A percentile compares a stretch with the other conserved stretches of the same genome.
These are phyloP conservation scores for Neocatenulostroma microsporum DNA, from an alignment of 2,329 filamentous ascomycete species.

Conservation along the genomic window DNA sequence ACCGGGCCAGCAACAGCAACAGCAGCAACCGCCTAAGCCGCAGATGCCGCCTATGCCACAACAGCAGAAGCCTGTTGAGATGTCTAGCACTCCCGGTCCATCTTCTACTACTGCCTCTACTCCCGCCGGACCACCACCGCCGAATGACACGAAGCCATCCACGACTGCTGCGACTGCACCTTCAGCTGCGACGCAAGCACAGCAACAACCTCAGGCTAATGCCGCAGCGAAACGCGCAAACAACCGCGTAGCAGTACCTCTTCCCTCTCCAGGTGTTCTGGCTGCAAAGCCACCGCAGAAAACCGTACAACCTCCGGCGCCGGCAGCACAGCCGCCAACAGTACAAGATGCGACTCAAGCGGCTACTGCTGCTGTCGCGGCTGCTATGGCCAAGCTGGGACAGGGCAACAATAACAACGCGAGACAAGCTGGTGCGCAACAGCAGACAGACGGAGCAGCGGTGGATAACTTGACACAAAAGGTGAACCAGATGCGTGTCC, in stretches of 20 bases:
- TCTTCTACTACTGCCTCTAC: slow-evolving; percentile 23
- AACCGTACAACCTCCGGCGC: slow-evolving; percentile 8
- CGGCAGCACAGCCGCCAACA: slow-evolving; percentile 14
- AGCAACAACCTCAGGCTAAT: slow-evolving; percentile 29
- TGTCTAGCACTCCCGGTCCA: slow-evolving; percentile 37
- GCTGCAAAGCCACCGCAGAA: slow-evolving; percentile 18
- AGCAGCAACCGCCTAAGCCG: slow-evolving; percentile 7
- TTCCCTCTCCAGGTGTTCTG: slow-evolving; percentile 39
- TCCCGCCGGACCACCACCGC: slow-evolving; percentile 51
- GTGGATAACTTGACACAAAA: slow-evolving; percentile 66
- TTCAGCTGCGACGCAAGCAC: slow-evolving; percentile 32
- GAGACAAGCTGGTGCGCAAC: too few species aligned
- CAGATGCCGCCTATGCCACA: slow-evolving; percentile 16
- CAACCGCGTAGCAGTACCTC: slow-evolving; percentile 54
- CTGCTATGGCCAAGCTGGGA: slow-evolving; percentile 68
- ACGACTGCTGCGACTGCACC: slow-evolving; percentile 50
- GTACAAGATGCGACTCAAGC: slow-evolving; percentile 57
- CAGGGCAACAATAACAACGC: slow-evolving; percentile 22
- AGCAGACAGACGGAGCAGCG: slow-evolving; percentile 13
- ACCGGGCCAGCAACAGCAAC: slow-evolving; percentile 13
- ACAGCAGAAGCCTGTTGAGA: slow-evolving; percentile 27
- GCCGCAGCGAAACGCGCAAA: slow-evolving; percentile 32
- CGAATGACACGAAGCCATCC: slow-evolving; percentile 61
- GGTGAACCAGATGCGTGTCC: slow-evolving; percentile 64
- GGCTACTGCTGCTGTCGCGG: slow-evolving; percentile 68